Conservation (phyloP, 2,329 filamentous ascomycete species). For the Colletotrichum melonis region DNA sequence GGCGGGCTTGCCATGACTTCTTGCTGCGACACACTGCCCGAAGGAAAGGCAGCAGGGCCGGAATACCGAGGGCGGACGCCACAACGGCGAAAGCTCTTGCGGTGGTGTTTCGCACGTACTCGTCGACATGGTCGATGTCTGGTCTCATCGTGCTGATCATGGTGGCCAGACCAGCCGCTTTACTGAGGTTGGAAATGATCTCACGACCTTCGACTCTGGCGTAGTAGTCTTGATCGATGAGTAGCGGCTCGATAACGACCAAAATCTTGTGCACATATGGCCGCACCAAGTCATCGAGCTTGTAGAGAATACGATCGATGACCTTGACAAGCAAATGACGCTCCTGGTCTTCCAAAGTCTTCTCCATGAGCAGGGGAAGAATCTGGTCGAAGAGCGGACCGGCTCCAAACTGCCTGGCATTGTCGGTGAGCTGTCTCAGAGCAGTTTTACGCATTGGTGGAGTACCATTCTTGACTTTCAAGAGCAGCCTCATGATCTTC, state of each 20-base stretch:
- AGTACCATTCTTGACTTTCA: slow-evolving; percentile 99
- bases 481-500: slow-evolving; percentile 95
- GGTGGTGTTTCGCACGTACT: slow-evolving; percentile 98
- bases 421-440: slow-evolving; percentile 95
- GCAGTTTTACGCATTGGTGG: slow-evolving; percentile 99
- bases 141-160: slow-evolving; percentile 99
- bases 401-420: slow-evolving; percentile 94
- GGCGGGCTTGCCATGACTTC: slow-evolving; percentile 98
- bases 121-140: slow-evolving; percentile 97
- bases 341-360: slow-evolving; percentile 96
- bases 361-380: slow-evolving; percentile 96
- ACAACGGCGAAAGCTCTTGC: slow-evolving; percentile 97
- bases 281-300: slow-evolving; percentile 94
- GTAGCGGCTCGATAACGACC: slow-evolving; percentile 97
- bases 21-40: slow-evolving; percentile 97
- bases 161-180: slow-evolving; percentile 94
- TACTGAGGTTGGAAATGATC: slow-evolving; percentile 97
- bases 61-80: slow-evolving; percentile 94
- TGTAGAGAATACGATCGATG: slow-evolving; percentile 98
- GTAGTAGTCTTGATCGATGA: slow-evolving; percentile 99
- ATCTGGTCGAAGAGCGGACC: slow-evolving; percentile 97
- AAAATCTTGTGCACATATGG: slow-evolving; percentile 98
- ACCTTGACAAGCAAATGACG: slow-evolving; percentile 98
- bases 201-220: slow-evolving; percentile 97
- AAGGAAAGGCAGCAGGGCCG: slow-evolving; percentile 92